These are phyloP conservation scores for Talaromyces proteolyticus DNA, from an alignment of 495 filamentous ascomycete genomes.

Conservation along the genomic window DNA sequence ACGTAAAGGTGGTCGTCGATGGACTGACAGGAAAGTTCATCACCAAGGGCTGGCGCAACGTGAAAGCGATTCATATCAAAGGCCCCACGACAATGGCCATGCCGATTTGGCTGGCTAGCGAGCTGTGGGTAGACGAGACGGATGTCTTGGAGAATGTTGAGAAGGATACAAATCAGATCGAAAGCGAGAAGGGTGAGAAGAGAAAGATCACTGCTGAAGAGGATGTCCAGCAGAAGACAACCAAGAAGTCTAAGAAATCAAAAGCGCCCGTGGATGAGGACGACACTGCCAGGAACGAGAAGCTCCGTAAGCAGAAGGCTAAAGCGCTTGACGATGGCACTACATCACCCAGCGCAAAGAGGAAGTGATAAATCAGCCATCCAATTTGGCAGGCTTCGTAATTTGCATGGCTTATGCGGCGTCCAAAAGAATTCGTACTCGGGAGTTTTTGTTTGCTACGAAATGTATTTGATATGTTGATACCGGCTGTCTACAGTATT, in stretches of 20 bases:
- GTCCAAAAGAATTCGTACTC: conserved; percentile 13
- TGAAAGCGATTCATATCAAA: conserved; percentile 83
- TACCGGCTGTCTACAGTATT: background rate
- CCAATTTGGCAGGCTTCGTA: conserved; percentile 12
- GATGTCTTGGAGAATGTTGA: conserved; percentile 64
- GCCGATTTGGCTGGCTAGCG: conserved; percentile 85
- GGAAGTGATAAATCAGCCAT: too few relatives aligned
- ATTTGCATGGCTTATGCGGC: conserved; percentile 9
- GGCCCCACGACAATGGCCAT: conserved; percentile 77
- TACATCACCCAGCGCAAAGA: too few relatives aligned
- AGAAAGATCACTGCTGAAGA: conserved; percentile 49
- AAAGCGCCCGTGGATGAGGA: conserved; percentile 39
- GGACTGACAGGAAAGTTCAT: conserved; percentile 71
- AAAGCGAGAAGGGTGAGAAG: conserved; percentile 63
- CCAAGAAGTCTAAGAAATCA: conserved; percentile 50
- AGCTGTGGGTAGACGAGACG: conserved; percentile 79
- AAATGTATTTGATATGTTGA: background rate
- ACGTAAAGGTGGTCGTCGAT: conserved; percentile 64
- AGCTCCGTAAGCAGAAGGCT: conserved; percentile 48
- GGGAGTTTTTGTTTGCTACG: conserved; percentile 18
- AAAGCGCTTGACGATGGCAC: conserved; percentile 39
- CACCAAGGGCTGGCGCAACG: conserved; percentile 76
- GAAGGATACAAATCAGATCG: conserved; percentile 34
- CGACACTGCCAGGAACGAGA: conserved; percentile 52
- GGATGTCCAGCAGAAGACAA: conserved; percentile 50